Base-by-base conservation (phyloP, 441 rosid genomes). In the Corymbia calophylla region DNA sequence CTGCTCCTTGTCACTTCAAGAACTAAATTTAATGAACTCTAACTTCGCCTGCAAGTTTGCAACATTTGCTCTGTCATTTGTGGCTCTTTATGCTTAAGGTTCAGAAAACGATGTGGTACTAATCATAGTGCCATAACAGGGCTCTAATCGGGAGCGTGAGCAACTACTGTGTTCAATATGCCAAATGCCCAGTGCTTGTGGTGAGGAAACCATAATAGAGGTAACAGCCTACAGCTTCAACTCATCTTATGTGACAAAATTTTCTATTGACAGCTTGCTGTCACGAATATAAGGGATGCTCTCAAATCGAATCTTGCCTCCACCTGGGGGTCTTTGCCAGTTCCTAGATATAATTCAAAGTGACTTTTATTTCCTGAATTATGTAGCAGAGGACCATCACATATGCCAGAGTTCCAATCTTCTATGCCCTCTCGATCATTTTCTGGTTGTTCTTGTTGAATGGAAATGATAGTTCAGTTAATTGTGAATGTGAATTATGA, bases 181-280 rank as follows among this genome's bases (percentile, higher is more conserved):
- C 90, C 31, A 89, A 68, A 29, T 89, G 90, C 64, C 90, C 88
- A 3, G 90, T 89, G 18, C 90, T 89, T 7, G 90, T 89, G 8
- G 90, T 77, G 54, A 86, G 73, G 88, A 89, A 89, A 31, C 90
- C 90, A 7, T 66, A 25, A 31, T 55, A 48, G 70, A 66, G 86
- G 29, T 32, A 32, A 32, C 18, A 48, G 49, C 8, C 53, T 48
- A 18, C 44, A 80, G 47, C 31, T 23, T 21, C n/a, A 9, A 73
- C n/a, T 73, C 21, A 73, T 73, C 25, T 21, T 16, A 12, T 6
- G 84, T 39, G 48, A 70, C n/a, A 39, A 39, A 73, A 25, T 49
- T 73, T 73, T 31, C 39, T 66, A 66, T n/a, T 35, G 84, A 73
- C 18, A 23, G 51, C 51, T 11, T 73, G 29, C n/a, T 73, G 17